These are phyloP conservation scores for Pseudovirgaria hyperparasitica DNA, from an alignment of 2,329 filamentous ascomycete genomes.

Conservation along the genomic window DNA sequence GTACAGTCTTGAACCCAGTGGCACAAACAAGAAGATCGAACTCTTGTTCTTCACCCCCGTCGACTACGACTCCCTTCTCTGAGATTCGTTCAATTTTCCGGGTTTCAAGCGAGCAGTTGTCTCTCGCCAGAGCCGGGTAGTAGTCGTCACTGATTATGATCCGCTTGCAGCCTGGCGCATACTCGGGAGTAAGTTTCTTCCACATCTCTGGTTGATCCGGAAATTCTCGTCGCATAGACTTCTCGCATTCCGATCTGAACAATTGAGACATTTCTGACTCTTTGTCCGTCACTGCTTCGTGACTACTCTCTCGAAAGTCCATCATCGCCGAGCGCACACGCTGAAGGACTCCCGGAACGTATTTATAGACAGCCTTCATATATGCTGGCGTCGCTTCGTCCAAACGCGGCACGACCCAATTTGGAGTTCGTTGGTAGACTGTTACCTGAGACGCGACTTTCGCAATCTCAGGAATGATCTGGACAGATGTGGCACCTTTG, in stretches of 20 bases:
- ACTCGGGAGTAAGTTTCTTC: conserved; percentile 41
- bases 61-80: conserved; percentile 33
- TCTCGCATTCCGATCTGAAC: conserved; percentile 24
- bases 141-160: conserved; percentile 44
- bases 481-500: conserved; percentile 42
- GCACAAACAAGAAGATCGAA: conserved; percentile 46
- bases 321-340: conserved; percentile 39
- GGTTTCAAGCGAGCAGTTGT: conserved; percentile 41
- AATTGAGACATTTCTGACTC: conserved; percentile 27
- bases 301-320: conserved; percentile 40
- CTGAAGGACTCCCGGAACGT: conserved; percentile 38
- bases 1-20: conserved; percentile 45
- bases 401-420: conserved; percentile 44
- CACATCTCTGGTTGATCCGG: conserved; percentile 37
- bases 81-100: conserved; percentile 34
- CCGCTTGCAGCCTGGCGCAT: conserved; percentile 42
- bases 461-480: conserved; percentile 45
- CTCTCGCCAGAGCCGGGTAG: conserved; percentile 34
- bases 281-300: conserved; percentile 31
- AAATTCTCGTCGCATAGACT: conserved; percentile 34
- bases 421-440: conserved; percentile 45
- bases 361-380: conserved; percentile 32
- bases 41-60: conserved; percentile 28
- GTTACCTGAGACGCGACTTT: conserved; percentile 37
- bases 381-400: conserved; percentile 34